These are phyloP conservation scores for Arthromyces matolae DNA, from an alignment of 768 basidiomycete species.

Conservation along the genomic window DNA sequence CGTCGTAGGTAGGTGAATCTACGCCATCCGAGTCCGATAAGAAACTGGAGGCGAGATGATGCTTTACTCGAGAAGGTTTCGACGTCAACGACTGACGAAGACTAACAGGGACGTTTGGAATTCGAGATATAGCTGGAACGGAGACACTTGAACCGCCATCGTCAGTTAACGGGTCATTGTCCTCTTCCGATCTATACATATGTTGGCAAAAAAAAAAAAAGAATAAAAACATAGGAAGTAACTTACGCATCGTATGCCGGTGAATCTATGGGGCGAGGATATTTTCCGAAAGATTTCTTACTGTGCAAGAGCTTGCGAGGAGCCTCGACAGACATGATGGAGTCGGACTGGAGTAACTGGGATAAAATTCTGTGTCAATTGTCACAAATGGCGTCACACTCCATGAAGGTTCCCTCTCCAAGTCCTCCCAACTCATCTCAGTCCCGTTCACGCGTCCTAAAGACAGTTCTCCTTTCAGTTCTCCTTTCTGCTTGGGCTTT, in stretches of 20 bases:
- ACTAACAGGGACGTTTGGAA: slow-evolving; percentile 21
- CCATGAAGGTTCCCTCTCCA: too few species aligned
- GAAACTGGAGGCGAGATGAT: slow-evolving; percentile 53
- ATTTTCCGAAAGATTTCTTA: slow-evolving; percentile 71
- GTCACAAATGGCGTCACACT: too few species aligned
- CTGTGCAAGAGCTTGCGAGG: slow-evolving; percentile 42
- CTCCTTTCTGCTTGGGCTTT: too few species aligned
- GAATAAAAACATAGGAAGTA: background rate
- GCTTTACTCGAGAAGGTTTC: slow-evolving; percentile 37
- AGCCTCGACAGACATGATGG: slow-evolving; percentile 24
- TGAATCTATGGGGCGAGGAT: slow-evolving; percentile 59
- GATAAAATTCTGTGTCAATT: slow-evolving; percentile 15
- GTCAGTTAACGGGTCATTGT: slow-evolving; percentile 84
- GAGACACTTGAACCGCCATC: slow-evolving; percentile 57
- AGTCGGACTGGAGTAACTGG: background rate
- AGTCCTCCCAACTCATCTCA: too few species aligned
- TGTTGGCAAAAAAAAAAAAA: background rate
- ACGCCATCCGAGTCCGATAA: slow-evolving; percentile 71
- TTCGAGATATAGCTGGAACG: slow-evolving; percentile 32
- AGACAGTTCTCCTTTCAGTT: too few species aligned
- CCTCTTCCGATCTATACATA: slow-evolving; percentile 68
- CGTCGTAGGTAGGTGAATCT: slow-evolving; percentile 88
- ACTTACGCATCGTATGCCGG: slow-evolving; percentile 72
- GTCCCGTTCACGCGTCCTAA: too few species aligned
- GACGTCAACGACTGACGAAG: slow-evolving; percentile 22